These are phyloP conservation scores for Truncatella angustata DNA, from an alignment of 2,329 filamentous ascomycete genomes.

Conservation along the genomic window DNA sequence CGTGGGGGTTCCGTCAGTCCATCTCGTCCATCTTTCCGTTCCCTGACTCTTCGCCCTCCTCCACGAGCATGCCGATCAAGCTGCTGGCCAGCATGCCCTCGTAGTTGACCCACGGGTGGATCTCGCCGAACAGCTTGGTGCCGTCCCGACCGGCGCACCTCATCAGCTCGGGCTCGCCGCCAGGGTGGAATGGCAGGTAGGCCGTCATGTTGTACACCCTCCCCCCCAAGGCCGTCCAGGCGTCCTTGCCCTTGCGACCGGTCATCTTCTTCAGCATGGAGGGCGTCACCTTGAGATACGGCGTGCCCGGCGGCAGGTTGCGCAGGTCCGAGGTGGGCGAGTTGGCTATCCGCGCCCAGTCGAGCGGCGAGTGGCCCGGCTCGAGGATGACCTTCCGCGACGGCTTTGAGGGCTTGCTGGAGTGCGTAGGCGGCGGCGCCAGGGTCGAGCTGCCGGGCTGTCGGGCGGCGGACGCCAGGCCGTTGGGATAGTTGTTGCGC, in stretches of 20 bases:
- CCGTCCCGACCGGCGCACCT: slow-evolving; percentile 61
- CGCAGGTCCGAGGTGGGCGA: slow-evolving; percentile 65
- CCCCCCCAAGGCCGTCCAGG: slow-evolving; percentile 87
- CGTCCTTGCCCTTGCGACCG: slow-evolving; percentile 79
- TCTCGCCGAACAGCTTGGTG: slow-evolving; percentile 62
- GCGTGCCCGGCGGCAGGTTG: slow-evolving; percentile 49
- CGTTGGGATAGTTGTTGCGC: slow-evolving; percentile 31
- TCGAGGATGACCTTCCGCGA: slow-evolving; percentile 73
- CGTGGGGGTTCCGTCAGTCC: slow-evolving; percentile 40
- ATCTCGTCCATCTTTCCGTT: slow-evolving; percentile 56
- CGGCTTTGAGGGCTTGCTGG: slow-evolving; percentile 50
- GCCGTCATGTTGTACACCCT: slow-evolving; percentile 93
- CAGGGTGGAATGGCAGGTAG: slow-evolving; percentile 88
- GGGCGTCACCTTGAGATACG: slow-evolving; percentile 75
- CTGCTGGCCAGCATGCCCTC: slow-evolving; percentile 67
- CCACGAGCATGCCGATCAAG: slow-evolving; percentile 61
- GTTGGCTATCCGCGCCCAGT: slow-evolving; percentile 82
- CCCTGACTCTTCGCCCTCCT: slow-evolving; percentile 41
- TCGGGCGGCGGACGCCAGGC: slow-evolving; percentile 31
- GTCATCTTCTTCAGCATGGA: slow-evolving; percentile 75
- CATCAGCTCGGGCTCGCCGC: slow-evolving; percentile 73
- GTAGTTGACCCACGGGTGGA: slow-evolving; percentile 72
- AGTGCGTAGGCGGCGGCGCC: slow-evolving; percentile 55
- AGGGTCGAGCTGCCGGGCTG: slow-evolving; percentile 38
- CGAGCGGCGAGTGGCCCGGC: slow-evolving; percentile 91